Base-by-base conservation (phyloP, 2,329 filamentous ascomycete species). In the Cryphonectria japonica region DNA sequence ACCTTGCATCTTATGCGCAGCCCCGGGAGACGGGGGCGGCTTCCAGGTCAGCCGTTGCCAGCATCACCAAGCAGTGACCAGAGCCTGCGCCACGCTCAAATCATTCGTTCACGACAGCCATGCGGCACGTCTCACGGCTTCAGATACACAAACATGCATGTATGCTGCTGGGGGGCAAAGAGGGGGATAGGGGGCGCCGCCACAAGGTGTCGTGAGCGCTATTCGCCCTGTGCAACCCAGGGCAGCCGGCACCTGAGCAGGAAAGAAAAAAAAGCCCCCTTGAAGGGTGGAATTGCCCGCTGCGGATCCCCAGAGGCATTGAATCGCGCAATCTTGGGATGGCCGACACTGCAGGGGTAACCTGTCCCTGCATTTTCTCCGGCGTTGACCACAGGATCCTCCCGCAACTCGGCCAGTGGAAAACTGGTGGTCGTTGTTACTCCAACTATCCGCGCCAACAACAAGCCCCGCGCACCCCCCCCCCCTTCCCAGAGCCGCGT, bases 1-100 rank as follows among this genome's bases (percentile, higher is more conserved):
- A 76, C 77, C 78, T 81, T 80, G 81, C 76, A 46, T 76, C 82
- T 85, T 80, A 85, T 85, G 83, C 83, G 78, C 75, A 78, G 80
- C 77, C 79, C 75, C 75, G 75, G 59, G 19, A 50, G n/a, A 46
- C 73, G 69, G 61, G 69, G 61, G 69, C 61, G 67, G 61, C 71
- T 69, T 69, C 43, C 43, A 65, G 41, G 43, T 29, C 34, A 13
- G 13, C 52, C 52, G 52, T 41, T 9, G 7, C 19, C 8, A 46
- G 74, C 73, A 75, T 74, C 71, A 52, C 57, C 57, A 11, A 68
- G 66, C 67, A 46, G 41, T 73, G 67, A 74, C 74, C 75, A 75
- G 74, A 73, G 73, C 70, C 74, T 73, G 71, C 66, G 67, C 69
- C 63, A 64, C 69, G 57, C 59, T 69, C 68, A 68, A 68, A 39